Conservation (phyloP, 331 rosid species). For the Cydonia oblonga region DNA sequence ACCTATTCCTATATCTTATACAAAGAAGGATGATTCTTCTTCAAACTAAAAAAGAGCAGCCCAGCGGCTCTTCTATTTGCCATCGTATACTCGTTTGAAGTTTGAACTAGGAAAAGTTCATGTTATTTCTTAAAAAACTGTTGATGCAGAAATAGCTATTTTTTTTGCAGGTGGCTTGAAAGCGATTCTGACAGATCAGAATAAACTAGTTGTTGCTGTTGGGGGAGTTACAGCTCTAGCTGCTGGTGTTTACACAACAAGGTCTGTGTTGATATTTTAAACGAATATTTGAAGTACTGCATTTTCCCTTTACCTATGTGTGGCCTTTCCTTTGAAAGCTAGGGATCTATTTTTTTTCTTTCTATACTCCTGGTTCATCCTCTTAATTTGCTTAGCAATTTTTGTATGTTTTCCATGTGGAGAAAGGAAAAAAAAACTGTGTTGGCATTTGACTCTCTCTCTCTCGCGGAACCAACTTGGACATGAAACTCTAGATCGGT, state of each 20-base stretch:
- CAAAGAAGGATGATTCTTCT: background rate
- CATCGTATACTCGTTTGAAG: background rate
- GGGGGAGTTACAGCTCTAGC: conserved; percentile 95
- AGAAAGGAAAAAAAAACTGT: background rate
- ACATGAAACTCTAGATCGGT: background rate
- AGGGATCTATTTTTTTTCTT: background rate
- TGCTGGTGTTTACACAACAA: conserved; percentile 92
- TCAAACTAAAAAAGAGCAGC: background rate
- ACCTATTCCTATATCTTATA: background rate
- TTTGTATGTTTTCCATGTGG: background rate
- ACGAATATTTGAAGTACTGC: background rate
- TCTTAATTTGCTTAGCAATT: background rate
- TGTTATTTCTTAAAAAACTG: background rate
- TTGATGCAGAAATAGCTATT: conserved; percentile 4
- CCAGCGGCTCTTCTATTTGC: background rate
- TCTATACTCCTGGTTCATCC: background rate
- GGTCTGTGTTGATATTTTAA: conserved; percentile 29
- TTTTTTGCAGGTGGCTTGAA: conserved; percentile 71
- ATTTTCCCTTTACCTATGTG: background rate
- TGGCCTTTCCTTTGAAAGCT: background rate
- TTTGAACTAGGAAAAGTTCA: background rate
- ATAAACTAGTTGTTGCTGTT: conserved; percentile 87
- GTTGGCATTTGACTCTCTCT: background rate
- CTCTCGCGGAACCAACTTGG: background rate
- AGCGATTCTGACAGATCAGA: conserved; percentile 94